phyloP scores from a whole-genome alignment of 78 protist species.

The Capsaspora owczarzaki region DNA sequence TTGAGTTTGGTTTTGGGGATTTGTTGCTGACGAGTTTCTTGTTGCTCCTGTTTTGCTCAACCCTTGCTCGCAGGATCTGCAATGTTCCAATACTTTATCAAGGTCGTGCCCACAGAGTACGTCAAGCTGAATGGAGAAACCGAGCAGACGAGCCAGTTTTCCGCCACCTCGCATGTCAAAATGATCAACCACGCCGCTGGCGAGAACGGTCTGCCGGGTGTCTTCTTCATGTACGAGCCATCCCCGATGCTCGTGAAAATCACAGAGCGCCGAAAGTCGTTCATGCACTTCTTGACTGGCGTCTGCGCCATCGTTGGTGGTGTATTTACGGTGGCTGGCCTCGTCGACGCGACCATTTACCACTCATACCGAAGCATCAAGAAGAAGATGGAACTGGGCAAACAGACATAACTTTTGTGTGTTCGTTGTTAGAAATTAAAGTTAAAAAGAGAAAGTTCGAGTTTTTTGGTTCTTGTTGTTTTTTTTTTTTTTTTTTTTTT shows the following conservation, averaged over 20 bases:
- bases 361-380: conserved; percentile 25
- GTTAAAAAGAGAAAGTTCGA: too few relatives aligned
- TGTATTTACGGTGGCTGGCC: conserved; percentile 82
- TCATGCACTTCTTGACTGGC: conserved; percentile 71
- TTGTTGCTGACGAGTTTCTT: not conserved
- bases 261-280: conserved; percentile 44
- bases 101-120: conserved; percentile 84
- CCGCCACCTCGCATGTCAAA: conserved; percentile 69
- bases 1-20: not conserved
- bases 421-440: too few relatives aligned
- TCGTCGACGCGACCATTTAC: conserved; percentile 66
- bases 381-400: conserved; percentile 66
- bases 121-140: conserved; percentile 16
- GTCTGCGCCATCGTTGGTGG: conserved; percentile 91
- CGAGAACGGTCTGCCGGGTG: conserved; percentile 57
- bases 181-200: conserved; percentile 16
- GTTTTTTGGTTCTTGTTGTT: too few relatives aligned
- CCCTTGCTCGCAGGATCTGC: not conserved
- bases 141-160: conserved; percentile 71
- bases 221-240: conserved; percentile 83
- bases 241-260: conserved; percentile 74
- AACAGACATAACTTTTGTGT: conserved; percentile 22
- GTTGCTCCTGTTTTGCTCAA: not conserved
- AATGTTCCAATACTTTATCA: conserved; percentile 81
- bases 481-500: too few relatives aligned